A percentile compares a stretch with the other conserved stretches of the same genome.
Conservation (phyloP, 139 green algal species). For the Tetratostichococcus sp. region DNA sequence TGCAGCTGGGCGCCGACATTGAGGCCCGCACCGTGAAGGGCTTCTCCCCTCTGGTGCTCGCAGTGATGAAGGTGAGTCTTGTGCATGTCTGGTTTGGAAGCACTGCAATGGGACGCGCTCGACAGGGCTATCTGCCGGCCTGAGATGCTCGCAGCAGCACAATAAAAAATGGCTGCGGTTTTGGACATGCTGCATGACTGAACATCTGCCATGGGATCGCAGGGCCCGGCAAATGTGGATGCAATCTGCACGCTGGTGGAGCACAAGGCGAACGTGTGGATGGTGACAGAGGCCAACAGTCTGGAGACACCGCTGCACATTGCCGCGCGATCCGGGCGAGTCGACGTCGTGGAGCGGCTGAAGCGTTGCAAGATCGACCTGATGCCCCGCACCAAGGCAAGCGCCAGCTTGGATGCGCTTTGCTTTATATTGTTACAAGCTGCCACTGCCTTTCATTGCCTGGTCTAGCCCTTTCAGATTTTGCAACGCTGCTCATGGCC, state of each 20-base stretch:
- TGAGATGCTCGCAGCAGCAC: too few species aligned
- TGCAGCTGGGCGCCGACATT: constrained; percentile 32
- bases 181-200: not conserved
- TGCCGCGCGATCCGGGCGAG: constrained; percentile 40
- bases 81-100: not conserved
- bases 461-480: too few species aligned
- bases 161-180: too few species aligned
- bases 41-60: constrained; percentile 42
- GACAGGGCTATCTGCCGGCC: too few species aligned
- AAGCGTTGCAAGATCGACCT: constrained; percentile 11
- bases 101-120: too few species aligned
- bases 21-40: constrained; percentile 35
- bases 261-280: constrained; percentile 32
- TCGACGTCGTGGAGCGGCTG: constrained; percentile 34
- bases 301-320: constrained; percentile 57
- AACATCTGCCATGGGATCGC: not conserved
- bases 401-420: too few species aligned
- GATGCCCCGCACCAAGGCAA: constrained; percentile 6
- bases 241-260: constrained; percentile 48
- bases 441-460: too few species aligned
- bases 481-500: too few species aligned
- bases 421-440: too few species aligned
- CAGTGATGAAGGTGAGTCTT: constrained; percentile 40
- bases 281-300: constrained; percentile 18
- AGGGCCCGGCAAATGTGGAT: constrained; percentile 54